phyloP scores from a whole-genome alignment of 371 early-diverging fungal species.

The Edhazardia aedis region DNA sequence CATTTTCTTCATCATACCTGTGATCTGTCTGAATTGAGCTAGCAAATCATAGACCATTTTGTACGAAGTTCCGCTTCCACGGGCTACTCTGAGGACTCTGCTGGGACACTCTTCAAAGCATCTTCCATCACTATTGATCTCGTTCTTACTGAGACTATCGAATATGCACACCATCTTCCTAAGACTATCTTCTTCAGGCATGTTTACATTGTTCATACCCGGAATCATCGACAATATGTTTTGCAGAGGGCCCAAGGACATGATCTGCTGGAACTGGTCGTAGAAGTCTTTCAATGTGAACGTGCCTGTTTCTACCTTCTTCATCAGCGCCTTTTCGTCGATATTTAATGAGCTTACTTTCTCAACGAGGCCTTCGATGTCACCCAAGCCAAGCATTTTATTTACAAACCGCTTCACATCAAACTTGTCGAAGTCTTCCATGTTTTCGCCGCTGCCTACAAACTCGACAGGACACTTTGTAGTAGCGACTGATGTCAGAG shows the following conservation, averaged over 20 bases:
- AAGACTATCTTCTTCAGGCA: constrained; percentile 52
- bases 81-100: constrained; percentile 62
- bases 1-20: constrained; percentile 75
- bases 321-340: constrained; percentile 65
- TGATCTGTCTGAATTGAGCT: constrained; percentile 57
- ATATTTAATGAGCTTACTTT: constrained; percentile 69
- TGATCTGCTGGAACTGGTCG: constrained; percentile 74
- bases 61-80: constrained; percentile 63
- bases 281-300: constrained; percentile 80
- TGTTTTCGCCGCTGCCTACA: constrained; percentile 90
- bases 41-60: constrained; percentile 65
- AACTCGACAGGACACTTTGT: constrained; percentile 85
- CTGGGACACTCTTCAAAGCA: constrained; percentile 57
- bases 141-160: constrained; percentile 79
- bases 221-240: constrained; percentile 92
- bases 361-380: constrained; percentile 70
- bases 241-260: constrained; percentile 68
- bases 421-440: constrained; percentile 81
- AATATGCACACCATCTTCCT: constrained; percentile 69
- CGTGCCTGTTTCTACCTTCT: constrained; percentile 63
- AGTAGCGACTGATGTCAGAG: constrained; percentile 91
- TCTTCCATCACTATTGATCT: constrained; percentile 70
- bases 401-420: constrained; percentile 70
- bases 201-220: constrained; percentile 64
- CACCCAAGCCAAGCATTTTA: constrained; percentile 85